Conservation (phyloP, 2,329 filamentous ascomycete species). For the Passalora sequoiae region DNA sequence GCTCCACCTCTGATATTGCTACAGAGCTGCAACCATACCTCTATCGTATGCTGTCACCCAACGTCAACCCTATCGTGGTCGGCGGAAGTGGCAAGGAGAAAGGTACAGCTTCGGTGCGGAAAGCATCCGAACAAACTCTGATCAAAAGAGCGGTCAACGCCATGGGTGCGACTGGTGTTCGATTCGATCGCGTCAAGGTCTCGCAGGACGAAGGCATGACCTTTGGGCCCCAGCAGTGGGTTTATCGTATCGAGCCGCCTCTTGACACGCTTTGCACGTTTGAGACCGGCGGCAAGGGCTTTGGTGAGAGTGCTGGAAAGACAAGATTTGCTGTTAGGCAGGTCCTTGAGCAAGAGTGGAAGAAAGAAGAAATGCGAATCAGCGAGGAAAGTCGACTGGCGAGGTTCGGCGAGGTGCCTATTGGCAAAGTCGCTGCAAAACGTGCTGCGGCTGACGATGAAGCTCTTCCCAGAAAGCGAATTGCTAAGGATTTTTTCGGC, state of each 20-base stretch:
- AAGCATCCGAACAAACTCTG: constrained; percentile 75
- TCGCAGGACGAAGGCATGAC: constrained; percentile 52
- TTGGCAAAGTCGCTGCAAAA: constrained; percentile 17
- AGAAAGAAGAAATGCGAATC: constrained; percentile 63
- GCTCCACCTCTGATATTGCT: constrained; percentile 69
- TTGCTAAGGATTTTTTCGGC: constrained; percentile 83
- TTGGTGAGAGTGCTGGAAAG: constrained; percentile 52
- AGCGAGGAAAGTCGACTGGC: constrained; percentile 63
- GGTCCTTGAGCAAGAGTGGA: constrained; percentile 85
- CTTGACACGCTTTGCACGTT: constrained; percentile 76
- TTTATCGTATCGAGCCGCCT: constrained; percentile 90
- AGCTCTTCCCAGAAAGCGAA: constrained; percentile 30
- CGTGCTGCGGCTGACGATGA: constrained; percentile 19
- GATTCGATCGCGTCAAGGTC: constrained; percentile 73
- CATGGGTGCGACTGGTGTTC: constrained; percentile 75
- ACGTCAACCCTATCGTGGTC: constrained; percentile 85
- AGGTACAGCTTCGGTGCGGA: constrained; percentile 69
- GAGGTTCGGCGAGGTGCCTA: constrained; percentile 53
- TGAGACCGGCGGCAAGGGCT: constrained; percentile 56
- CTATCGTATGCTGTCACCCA: constrained; percentile 75
- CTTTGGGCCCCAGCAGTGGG: constrained; percentile 48
- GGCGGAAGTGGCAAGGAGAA: constrained; percentile 43
- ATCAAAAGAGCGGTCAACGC: constrained; percentile 74
- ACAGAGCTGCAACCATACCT: constrained; percentile 82
- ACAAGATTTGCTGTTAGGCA: constrained; percentile 90